Percentiles rank a stretch among this genome's conserved stretches.
Evolutionary conservation across 805 yeast genomes (phyloP).

Genomic region (Kodamaea neixiangensis): DNA sequence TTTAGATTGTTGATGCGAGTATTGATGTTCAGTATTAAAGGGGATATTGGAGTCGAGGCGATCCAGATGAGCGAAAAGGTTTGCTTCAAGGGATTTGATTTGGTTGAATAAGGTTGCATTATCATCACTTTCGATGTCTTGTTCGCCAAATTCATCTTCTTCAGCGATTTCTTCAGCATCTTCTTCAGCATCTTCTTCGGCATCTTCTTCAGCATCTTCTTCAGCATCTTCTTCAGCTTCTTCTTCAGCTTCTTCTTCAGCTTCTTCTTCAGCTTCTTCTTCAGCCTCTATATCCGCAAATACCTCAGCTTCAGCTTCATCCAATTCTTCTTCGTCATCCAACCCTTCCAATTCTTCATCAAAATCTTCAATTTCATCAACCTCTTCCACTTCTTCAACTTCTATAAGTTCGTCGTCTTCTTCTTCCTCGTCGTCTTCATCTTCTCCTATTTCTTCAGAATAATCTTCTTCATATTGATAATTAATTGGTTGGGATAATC

Average conservation of each 20-base stretch:
- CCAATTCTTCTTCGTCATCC: background rate
- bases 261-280: background rate
- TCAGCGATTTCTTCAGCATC: background rate
- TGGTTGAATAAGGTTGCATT: background rate
- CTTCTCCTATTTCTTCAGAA: constrained; percentile 1
- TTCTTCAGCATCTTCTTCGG: background rate
- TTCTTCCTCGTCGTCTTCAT: constrained; percentile 1
- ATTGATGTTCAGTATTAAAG: background rate
- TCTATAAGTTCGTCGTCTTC: constrained; percentile 10
- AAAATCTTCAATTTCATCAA: background rate
- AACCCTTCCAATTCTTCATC: constrained; percentile 1
- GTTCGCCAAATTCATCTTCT: background rate
- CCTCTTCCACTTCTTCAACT: constrained; percentile 5
- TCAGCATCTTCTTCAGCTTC: constrained; percentile 1
- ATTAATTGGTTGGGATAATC: constrained; percentile 6
- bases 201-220: background rate
- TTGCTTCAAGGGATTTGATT: background rate
- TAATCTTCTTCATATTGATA: constrained; percentile 1
- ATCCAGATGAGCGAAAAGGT: background rate
- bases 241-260: background rate
- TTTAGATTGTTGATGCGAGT: background rate
- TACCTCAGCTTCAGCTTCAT: too few species aligned
- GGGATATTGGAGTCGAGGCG: background rate
- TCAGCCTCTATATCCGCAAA: background rate
- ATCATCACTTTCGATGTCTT: background rate